Evolutionary conservation across 768 basidiomycete genomes (phyloP), one percentile per base, ranked within the genome.

Genomic region (Mycena venus): DNA sequence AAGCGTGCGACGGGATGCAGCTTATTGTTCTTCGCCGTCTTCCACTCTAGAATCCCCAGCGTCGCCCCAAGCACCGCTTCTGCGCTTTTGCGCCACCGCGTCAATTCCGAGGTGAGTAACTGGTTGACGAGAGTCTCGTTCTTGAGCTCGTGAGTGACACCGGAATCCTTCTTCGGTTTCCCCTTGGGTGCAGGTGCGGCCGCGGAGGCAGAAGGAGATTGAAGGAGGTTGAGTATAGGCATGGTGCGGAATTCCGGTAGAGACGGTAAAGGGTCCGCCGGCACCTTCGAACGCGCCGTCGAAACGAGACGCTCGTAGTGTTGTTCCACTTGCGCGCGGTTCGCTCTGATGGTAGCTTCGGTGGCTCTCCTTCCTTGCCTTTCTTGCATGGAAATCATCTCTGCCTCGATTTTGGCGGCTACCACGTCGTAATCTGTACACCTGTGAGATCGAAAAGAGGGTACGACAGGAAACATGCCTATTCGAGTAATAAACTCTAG

Each of bases 1-100:
- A 91, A 69, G 51, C 92, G 85, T 59, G 92, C 87, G 21, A 88
- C 87, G 0, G 92, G 92, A 78, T 90, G 90, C 11, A 93, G 65
- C 44, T 81, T 79, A 19, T 80, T 86, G 63, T 79, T 84, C 77
- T 86, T 89, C 23, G 90, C 84, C 31, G 82, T 83, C 75, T 84
- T 88, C 91, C 91, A 93, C 4, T 86, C 80, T 0, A 86, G 80
- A 64, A 85, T 85, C 0, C 92, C 93, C 10, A 94, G 79, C 12
- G 85, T 76, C 6, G 75, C 80, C 14, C 86, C 86, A 21, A 95
- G 80, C 8, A 82, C 83, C 1, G 77, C 82, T 75, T 84, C 87
- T 3, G 90, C 89, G 0, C 82, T 79, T 9, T 83, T 80, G 21
- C 81, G 78, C 93, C 93, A 94, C 6, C 82, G 79, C 6, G 81